Base-by-base conservation (phyloP, 805 yeast genomes). In the Candida corydali region DNA sequence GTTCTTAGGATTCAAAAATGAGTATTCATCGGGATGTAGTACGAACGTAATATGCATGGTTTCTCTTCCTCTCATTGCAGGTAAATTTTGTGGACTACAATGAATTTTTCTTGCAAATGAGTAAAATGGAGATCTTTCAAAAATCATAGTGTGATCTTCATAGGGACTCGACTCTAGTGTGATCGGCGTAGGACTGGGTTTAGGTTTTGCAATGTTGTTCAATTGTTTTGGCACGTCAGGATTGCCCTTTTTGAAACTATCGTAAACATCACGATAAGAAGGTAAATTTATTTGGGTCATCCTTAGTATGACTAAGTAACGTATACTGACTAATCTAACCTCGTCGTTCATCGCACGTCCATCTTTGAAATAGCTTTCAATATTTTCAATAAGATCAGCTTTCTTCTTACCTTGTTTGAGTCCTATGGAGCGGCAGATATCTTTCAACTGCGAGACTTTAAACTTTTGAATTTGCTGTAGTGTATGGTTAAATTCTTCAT, bases 81-180 rank as follows among this genome's bases (percentile, higher is more conserved):
- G 62, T 6, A 62, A 62, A 11, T 66, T 46, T 20, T 70, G 72
- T 7, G 83, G 81, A 27, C 69, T 59, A 11, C 65, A 70, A 20
- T 70, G 66, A 2, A 82, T 57, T 26, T 71, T 50, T 34, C 74
- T 56, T 39, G 69, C 68, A 25, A 77, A 54, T 8, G 55, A 58
- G 54, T 69, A 82, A 54, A 82, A 82, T 1, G 82, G 80, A 26
- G 77, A 71, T 41, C 63, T 73, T 37, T 61, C 60, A 59, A 78
- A 80, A 51, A 61, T 70, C 1, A 70, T 47, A 63, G 71, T 61
- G 29, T 73, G 75, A 9, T 57, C 60, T 26, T 43, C 45, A 30
- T 54, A 47, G 3, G 54, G 47, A 2, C 34, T 14, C 3, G 50
- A 40, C n/a, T 46, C 49, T 28, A 17, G 15, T 25, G 31, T 15